Conservation (phyloP, 73 alveolate genomes). For the Tetrahymena thermophila region DNA sequence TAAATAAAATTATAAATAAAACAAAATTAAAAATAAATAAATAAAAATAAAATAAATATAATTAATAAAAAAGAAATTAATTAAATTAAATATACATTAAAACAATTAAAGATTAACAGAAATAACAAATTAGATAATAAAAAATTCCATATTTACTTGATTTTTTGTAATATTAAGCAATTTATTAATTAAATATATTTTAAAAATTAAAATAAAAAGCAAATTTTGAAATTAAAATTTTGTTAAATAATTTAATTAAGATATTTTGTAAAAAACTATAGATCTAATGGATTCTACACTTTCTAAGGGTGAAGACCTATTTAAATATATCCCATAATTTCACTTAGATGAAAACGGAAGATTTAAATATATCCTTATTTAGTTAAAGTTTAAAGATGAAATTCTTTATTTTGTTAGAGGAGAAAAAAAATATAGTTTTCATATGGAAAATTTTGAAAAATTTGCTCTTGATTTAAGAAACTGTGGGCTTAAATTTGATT, state of each 20-base stretch:
- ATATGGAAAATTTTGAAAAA: not conserved
- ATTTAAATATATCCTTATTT: not conserved
- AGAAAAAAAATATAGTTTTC: not conserved
- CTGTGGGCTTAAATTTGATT: not conserved
- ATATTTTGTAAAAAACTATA: not conserved
- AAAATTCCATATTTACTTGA: too few relatives aligned
- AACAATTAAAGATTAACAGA: too few relatives aligned
- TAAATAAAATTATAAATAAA: not conserved
- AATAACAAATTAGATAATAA: too few relatives aligned
- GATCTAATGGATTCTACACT: not conserved
- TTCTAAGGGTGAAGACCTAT: not conserved
- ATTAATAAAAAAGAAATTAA: too few relatives aligned
- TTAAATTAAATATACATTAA: too few relatives aligned
- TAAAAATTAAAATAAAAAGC: not conserved
- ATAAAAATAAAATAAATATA: not conserved
- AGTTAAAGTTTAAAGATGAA: not conserved
- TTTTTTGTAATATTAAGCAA: too few relatives aligned
- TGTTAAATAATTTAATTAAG: not conserved
- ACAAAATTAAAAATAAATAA: not conserved
- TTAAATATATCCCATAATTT: not conserved
- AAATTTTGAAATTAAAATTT: too few relatives aligned
- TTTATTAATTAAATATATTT: too few relatives aligned
- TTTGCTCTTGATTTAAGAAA: not conserved
- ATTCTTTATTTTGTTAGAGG: not conserved
- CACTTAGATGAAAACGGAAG: not conserved